Percentiles rank a stretch among this genome's conserved stretches.
phyloP scores from a whole-genome alignment of 2,329 filamentous ascomycete genomes.

The Emericellopsis atlantica region DNA sequence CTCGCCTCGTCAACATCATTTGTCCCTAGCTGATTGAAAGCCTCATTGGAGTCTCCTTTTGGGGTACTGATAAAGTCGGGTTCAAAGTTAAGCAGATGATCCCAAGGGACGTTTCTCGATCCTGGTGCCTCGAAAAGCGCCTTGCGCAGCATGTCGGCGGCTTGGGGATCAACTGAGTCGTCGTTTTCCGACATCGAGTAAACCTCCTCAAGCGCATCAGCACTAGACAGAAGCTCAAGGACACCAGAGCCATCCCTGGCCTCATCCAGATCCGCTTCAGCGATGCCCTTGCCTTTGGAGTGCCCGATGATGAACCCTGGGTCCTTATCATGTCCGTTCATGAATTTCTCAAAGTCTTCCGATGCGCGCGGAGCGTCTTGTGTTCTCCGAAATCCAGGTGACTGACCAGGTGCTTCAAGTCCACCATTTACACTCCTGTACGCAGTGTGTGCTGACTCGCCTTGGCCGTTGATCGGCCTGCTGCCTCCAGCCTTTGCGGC shows the following conservation, averaged over 20 bases:
- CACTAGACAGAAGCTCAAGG: constrained; percentile 19
- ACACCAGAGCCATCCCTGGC: constrained; percentile 24
- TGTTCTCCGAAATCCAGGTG: too few relatives aligned
- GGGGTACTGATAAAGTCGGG: constrained; percentile 25
- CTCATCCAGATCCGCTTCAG: not conserved
- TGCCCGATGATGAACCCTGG: too few relatives aligned
- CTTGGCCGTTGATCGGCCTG: too few relatives aligned
- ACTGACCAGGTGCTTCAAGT: too few relatives aligned
- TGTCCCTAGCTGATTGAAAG: constrained; percentile 22
- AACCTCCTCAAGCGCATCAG: constrained; percentile 4
- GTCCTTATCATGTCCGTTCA: not conserved
- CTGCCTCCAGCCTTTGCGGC: too few relatives aligned
- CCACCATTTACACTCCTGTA: too few relatives aligned
- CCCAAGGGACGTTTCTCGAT: constrained; percentile 18
- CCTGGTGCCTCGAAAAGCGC: constrained; percentile 20
- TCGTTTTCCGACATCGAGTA: constrained; percentile 9
- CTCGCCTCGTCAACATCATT: constrained; percentile 23
- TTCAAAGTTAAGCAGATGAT: constrained; percentile 36
- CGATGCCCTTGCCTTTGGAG: too few relatives aligned
- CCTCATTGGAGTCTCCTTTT: constrained; percentile 7
- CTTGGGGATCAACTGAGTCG: constrained; percentile 13
- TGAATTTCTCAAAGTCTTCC: not conserved
- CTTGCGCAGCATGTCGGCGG: constrained; percentile 18
- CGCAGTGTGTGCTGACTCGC: too few relatives aligned
- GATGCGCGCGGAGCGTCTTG: not conserved